Base-by-base conservation (phyloP, 768 basidiomycete species). In the Cystofilobasidium capitatum region DNA sequence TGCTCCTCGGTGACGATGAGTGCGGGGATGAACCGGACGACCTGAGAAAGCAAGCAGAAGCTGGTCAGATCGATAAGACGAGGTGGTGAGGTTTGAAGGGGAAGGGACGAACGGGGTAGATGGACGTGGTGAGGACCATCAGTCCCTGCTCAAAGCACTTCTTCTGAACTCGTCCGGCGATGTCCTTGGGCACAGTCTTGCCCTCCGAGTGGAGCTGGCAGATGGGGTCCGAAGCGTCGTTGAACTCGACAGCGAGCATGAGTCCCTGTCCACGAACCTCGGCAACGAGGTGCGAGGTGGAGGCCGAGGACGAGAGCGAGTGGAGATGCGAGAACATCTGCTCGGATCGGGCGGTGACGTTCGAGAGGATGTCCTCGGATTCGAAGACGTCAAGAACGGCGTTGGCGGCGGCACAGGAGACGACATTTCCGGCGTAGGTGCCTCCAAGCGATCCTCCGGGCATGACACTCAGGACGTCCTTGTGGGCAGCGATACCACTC, bases 401-500 rank as follows among this genome's bases (percentile, higher is more conserved):
- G 22, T 49, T 42, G 9, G 68, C 93, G 4, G 94, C 94, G 0
- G 94, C 93, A 73, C 93, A 97, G 0, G 88, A 81, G 0, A 97
- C 89, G 0, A 89, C 86, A 73, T 94, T 97, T 33, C 93, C 93
- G 1, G 89, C 89, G 70, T 92, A 93, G 5, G 91, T 92, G 29
- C 91, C 74, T 44, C 75, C 75, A 70, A 77, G 66, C 35, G 72
- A 71, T 22, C 74, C 66, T 14, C 64, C 36, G 49, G 58, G 44
- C 51, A 61, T 58, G 49, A 51, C 83, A 76, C 91, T 89, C 33
- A 88, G 90, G 36, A 94, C 74, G 62, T 89, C 88, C 77, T 84
- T 89, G 62, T 85, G 72, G 70, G 87, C 86, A 60, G 92, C 82
- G 44, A 97, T 83, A 10, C 85, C 91, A 68, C 88, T 91, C 65